Evolutionary conservation across 352 stramenopile species (phyloP).

Genomic region (Elongisporangium senticosum): DNA sequence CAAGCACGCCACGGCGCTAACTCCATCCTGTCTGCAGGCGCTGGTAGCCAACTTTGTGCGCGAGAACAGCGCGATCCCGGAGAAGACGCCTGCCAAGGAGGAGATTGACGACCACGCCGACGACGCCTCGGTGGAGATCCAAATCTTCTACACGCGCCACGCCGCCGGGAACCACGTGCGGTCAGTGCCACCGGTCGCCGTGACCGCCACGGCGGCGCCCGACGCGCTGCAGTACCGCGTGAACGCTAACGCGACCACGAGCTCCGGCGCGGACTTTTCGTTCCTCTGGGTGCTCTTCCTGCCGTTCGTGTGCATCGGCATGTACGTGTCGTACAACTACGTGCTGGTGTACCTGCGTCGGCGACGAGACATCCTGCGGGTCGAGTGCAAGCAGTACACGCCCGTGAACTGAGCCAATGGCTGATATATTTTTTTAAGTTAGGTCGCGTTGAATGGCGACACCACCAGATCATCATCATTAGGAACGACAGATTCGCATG

Average conservation of each 20-base stretch:
- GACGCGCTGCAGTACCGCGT: slow-evolving; percentile 13
- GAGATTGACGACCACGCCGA: slow-evolving; percentile 17
- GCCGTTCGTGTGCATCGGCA: slow-evolving; percentile 56
- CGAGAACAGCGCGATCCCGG: slow-evolving; percentile 3
- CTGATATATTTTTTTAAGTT: slow-evolving; percentile 5
- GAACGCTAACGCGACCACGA: background rate
- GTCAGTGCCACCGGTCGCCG: slow-evolving; percentile 9
- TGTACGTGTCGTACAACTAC: slow-evolving; percentile 43
- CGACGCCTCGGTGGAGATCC: slow-evolving; percentile 54
- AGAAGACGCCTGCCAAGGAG: slow-evolving; percentile 3
- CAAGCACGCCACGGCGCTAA: slow-evolving; percentile 44
- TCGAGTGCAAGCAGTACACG: slow-evolving; percentile 68
- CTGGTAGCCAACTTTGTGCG: slow-evolving; percentile 26
- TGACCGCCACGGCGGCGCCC: slow-evolving; percentile 13
- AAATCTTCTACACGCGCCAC: slow-evolving; percentile 50
- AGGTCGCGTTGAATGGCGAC: background rate
- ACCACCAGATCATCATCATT: too few relatives aligned
- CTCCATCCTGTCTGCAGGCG: slow-evolving; percentile 37
- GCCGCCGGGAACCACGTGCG: slow-evolving; percentile 22
- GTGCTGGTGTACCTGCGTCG: slow-evolving; percentile 40
- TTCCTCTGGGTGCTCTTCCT: slow-evolving; percentile 50
- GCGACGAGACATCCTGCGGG: slow-evolving; percentile 50
- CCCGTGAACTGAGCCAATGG: slow-evolving; percentile 36
- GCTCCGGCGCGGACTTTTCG: slow-evolving; percentile 16
- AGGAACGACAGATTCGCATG: too few relatives aligned